These are phyloP conservation scores for Naganishia randhawae DNA, from an alignment of 768 basidiomycete species.

Conservation along the genomic window DNA sequence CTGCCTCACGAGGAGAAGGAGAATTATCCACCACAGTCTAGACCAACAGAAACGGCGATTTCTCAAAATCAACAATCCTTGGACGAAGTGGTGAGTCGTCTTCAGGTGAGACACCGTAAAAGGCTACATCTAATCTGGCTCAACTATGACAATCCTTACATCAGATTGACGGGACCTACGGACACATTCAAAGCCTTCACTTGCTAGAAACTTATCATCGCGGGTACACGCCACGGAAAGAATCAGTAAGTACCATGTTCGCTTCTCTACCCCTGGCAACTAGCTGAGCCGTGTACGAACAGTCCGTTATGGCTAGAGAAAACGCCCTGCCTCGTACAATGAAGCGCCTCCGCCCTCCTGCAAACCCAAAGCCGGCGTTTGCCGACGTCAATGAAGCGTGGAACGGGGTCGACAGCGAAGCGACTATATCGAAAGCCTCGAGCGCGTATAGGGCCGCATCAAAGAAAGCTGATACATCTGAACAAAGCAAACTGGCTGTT, in stretches of 20 bases:
- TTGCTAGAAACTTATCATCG: constrained; percentile 14
- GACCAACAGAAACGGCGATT: too few relatives aligned
- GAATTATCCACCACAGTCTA: background rate
- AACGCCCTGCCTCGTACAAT: background rate
- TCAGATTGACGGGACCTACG: constrained; percentile 15
- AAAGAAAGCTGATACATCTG: constrained; percentile 2
- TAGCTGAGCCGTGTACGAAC: background rate
- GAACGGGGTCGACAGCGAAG: background rate
- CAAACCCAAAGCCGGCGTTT: background rate
- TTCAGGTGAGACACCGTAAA: too few relatives aligned
- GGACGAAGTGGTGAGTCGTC: constrained; percentile 2
- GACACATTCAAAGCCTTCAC: background rate
- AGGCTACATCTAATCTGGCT: too few relatives aligned
- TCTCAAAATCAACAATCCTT: background rate
- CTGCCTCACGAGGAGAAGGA: background rate
- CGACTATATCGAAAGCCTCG: background rate
- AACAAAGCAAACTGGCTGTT: constrained; percentile 3
- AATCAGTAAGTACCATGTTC: background rate
- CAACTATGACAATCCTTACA: background rate
- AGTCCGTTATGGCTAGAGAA: constrained; percentile 2
- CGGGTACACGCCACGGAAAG: constrained; percentile 13
- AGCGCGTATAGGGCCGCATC: background rate
- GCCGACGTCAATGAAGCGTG: constrained; percentile 12
- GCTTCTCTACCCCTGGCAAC: background rate
- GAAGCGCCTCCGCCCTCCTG: too few relatives aligned